These are phyloP conservation scores for Ceratobasidium sp. DNA, from an alignment of 1,284 basidiomycete species.

Conservation along the genomic window DNA sequence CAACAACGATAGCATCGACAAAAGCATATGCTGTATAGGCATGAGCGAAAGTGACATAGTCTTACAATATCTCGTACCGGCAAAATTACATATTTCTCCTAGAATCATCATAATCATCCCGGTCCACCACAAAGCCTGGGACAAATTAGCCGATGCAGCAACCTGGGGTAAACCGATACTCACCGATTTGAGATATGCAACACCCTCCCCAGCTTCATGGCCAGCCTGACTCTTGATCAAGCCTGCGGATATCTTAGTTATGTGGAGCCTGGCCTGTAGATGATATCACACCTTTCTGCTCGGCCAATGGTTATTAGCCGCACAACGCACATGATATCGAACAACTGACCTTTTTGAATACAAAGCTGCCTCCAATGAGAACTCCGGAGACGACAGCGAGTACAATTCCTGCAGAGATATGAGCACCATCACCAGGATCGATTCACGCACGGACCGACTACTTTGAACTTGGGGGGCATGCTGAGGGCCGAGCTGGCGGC, in stretches of 20 bases:
- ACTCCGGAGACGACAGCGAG: conserved; percentile 87
- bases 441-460: conserved; percentile 33
- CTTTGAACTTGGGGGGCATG: conserved; percentile 43
- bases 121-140: conserved; percentile 84
- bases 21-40: conserved; percentile 80
- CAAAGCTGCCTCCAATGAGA: conserved; percentile 93
- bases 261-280: conserved; percentile 68
- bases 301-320: conserved; percentile 7
- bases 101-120: conserved; percentile 74
- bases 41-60: conserved; percentile 53
- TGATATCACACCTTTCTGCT: conserved; percentile 56
- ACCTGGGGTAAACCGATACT: conserved; percentile 51
- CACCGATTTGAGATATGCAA: conserved; percentile 87
- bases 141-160: conserved; percentile 62
- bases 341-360: conserved; percentile 88
- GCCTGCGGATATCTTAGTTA: conserved; percentile 37
- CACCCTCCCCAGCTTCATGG: conserved; percentile 85
- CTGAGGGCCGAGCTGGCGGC: conserved; percentile 14
- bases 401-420: conserved; percentile 64
- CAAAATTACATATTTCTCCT: conserved; percentile 81
- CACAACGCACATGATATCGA: neutral
- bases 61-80: conserved; percentile 65
- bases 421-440: neutral
- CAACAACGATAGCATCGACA: conserved; percentile 88
- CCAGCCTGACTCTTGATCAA: conserved; percentile 56